These are phyloP conservation scores for Backusella macrospora DNA, from an alignment of 192 early-diverging fungal genomes.

Conservation along the genomic window DNA sequence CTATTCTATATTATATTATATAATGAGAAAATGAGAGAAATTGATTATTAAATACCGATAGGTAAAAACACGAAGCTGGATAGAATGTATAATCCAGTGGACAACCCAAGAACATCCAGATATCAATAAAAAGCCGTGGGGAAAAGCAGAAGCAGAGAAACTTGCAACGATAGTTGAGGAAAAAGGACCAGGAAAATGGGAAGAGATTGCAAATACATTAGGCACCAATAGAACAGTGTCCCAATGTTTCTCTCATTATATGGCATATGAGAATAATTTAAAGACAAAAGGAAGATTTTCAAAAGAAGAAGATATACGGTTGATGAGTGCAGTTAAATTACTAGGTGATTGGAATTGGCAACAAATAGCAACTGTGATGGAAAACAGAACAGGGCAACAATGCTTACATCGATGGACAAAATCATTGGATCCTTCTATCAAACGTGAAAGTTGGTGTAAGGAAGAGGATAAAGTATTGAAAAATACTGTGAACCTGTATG, in stretches of 20 bases:
- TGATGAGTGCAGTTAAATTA: conserved; percentile 64
- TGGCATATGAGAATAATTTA: conserved; percentile 50
- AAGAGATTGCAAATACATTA: conserved; percentile 62
- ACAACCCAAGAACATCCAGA: conserved; percentile 76
- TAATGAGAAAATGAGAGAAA: too few relatives aligned
- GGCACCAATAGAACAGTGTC: conserved; percentile 69
- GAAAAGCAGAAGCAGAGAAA: conserved; percentile 52
- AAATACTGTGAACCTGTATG: conserved; percentile 66
- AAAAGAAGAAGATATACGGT: conserved; percentile 63
- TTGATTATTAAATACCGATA: conserved; percentile 18
- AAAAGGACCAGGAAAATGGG: conserved; percentile 62
- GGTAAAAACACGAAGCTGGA: conserved; percentile 61
- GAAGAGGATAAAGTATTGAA: conserved; percentile 71
- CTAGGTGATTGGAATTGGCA: conserved; percentile 78
- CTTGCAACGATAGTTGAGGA: conserved; percentile 51
- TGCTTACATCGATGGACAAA: conserved; percentile 76
- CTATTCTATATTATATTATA: neutral
- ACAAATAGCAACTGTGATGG: conserved; percentile 64
- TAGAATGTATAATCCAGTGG: conserved; percentile 83
- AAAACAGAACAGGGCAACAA: conserved; percentile 70
- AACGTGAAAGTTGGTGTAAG: conserved; percentile 64
- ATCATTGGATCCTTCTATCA: conserved; percentile 66
- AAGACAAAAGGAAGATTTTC: conserved; percentile 61
- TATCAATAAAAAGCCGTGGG: conserved; percentile 75
- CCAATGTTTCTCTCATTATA: conserved; percentile 75